Evolutionary conservation across 1,284 basidiomycete species (phyloP).

Genomic region (Phylloboletellus chloephorus): DNA sequence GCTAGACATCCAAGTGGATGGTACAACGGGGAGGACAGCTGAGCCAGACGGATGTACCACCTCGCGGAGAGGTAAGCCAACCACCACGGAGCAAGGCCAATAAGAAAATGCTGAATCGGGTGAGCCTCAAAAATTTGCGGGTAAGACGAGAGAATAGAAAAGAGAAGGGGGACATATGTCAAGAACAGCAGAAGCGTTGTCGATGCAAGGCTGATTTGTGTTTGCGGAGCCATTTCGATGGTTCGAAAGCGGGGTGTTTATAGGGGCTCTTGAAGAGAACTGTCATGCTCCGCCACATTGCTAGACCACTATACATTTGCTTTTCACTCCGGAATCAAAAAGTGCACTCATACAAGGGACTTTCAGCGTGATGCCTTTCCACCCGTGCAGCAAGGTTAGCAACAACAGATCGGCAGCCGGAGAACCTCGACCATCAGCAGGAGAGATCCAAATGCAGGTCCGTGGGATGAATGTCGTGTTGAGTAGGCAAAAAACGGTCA

Average conservation of each 20-base stretch:
- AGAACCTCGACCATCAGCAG: too few relatives aligned
- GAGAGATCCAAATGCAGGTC: too few relatives aligned
- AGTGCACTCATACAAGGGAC: too few relatives aligned
- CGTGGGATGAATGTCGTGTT: too few relatives aligned
- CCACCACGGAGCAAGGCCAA: conserved; percentile 22
- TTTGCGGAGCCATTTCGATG: conserved; percentile 11
- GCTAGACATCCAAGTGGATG: conserved; percentile 26
- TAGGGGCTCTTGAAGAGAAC: not conserved
- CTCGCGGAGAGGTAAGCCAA: conserved; percentile 21
- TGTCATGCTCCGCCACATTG: conserved; percentile 9
- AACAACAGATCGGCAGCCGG: too few relatives aligned
- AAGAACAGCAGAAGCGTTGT: conserved; percentile 13
- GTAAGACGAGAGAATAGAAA: conserved; percentile 18
- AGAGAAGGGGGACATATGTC: conserved; percentile 15
- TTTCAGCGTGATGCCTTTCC: too few relatives aligned
- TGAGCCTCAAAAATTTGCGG: conserved; percentile 9
- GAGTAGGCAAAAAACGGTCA: too few relatives aligned
- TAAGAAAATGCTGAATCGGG: conserved; percentile 15
- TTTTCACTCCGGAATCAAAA: too few relatives aligned
- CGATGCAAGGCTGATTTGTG: not conserved
- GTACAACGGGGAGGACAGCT: conserved; percentile 23
- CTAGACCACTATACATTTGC: conserved; percentile 10
- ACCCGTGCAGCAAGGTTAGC: too few relatives aligned
- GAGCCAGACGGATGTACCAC: conserved; percentile 22
- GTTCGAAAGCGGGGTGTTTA: not conserved